These are phyloP conservation scores for Xerocomus brunneocitrinus DNA, from an alignment of 768 basidiomycete genomes.

Conservation along the genomic window DNA sequence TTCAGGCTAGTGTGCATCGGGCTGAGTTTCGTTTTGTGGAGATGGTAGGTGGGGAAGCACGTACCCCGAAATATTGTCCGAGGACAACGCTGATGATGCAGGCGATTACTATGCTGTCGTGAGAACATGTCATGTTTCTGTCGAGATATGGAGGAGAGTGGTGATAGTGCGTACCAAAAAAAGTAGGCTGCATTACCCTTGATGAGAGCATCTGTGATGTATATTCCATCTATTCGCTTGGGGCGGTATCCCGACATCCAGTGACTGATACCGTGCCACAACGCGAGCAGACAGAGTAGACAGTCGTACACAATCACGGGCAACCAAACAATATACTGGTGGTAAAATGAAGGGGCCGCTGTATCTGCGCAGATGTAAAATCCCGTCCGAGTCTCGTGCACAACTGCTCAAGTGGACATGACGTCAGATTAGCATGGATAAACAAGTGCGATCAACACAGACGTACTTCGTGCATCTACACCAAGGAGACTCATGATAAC, in stretches of 20 bases:
- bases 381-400: constrained; percentile 6
- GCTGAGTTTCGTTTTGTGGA: background rate
- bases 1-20: background rate
- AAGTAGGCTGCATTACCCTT: constrained; percentile 15
- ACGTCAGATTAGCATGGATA: background rate
- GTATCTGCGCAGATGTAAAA: constrained; percentile 2
- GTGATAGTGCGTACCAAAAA: constrained; percentile 7
- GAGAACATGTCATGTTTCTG: background rate
- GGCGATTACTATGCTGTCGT: constrained; percentile 8
- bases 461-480: constrained; percentile 3
- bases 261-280: constrained; percentile 4
- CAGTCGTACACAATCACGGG: constrained; percentile 6
- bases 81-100: constrained; percentile 1
- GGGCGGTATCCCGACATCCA: background rate
- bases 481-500: constrained; percentile 5
- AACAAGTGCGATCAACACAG: background rate
- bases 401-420: background rate
- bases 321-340: constrained; percentile 7
- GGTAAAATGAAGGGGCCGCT: background rate
- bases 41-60: background rate
- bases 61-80: background rate
- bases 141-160: background rate
- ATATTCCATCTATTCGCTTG: background rate
- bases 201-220: constrained; percentile 8
- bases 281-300: constrained; percentile 1